A percentile compares a stretch with the other conserved stretches of the same genome.
phyloP scores from a whole-genome alignment of 2,329 filamentous ascomycete genomes.

The Graphium sp. region DNA sequence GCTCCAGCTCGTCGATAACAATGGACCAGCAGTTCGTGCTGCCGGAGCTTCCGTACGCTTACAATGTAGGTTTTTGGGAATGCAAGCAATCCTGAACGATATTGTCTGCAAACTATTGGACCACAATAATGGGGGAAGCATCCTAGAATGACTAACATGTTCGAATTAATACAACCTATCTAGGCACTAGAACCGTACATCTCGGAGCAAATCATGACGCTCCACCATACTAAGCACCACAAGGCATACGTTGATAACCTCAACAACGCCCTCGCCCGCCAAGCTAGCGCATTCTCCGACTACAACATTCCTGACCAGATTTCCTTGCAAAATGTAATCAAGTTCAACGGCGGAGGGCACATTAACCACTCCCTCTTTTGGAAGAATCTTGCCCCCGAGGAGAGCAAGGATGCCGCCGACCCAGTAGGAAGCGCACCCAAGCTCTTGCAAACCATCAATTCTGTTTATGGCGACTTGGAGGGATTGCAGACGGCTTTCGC shows the following conservation, averaged over 20 bases:
- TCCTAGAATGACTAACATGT: too few species aligned
- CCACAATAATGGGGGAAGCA: too few species aligned
- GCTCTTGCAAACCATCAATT: conserved; percentile 42
- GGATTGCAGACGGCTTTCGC: conserved; percentile 50
- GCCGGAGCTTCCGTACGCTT: too few species aligned
- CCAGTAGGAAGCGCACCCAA: conserved; percentile 34
- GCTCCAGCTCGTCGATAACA: too few species aligned
- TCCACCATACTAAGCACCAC: conserved; percentile 68
- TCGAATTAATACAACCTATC: too few species aligned
- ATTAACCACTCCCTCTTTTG: conserved; percentile 91
- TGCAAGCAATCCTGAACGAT: too few species aligned
- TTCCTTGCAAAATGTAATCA: conserved; percentile 53
- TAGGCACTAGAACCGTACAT: conserved; percentile 59
- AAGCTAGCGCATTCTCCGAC: conserved; percentile 34
- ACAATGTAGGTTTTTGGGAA: too few species aligned
- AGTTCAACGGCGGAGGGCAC: conserved; percentile 83
- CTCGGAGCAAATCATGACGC: conserved; percentile 63
- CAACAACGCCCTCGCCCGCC: conserved; percentile 46
- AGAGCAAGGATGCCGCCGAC: conserved; percentile 36
- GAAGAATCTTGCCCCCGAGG: conserved; percentile 57
- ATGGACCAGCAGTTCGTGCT: too few species aligned
- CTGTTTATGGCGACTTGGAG: conserved; percentile 50
- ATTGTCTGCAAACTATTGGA: too few species aligned
- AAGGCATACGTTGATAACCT: conserved; percentile 63
- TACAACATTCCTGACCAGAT: conserved; percentile 48